These are phyloP conservation scores for Debaryomyces castellii DNA, from an alignment of 805 yeast species.

Conservation along the genomic window DNA sequence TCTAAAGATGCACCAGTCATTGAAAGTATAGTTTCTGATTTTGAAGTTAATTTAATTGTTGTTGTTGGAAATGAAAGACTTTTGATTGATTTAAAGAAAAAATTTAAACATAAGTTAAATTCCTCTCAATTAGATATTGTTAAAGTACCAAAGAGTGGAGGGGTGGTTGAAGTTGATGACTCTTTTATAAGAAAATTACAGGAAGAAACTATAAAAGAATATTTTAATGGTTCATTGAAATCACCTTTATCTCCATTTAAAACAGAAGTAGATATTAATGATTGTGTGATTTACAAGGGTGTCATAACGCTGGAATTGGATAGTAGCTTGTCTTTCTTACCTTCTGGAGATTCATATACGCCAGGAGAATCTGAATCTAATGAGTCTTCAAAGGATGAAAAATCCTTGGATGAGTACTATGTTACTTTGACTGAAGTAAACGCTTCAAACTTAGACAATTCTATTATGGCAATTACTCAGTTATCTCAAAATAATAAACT, in stretches of 20 bases:
- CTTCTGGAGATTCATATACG: slow-evolving; percentile 42
- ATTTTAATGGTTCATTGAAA: slow-evolving; percentile 77
- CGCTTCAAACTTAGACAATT: slow-evolving; percentile 64
- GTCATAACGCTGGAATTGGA: slow-evolving; percentile 46
- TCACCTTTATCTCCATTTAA: slow-evolving; percentile 82
- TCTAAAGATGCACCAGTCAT: slow-evolving; percentile 52
- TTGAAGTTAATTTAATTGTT: slow-evolving; percentile 58
- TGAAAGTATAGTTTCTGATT: slow-evolving; percentile 57
- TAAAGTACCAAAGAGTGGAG: slow-evolving; percentile 70
- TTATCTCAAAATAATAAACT: slow-evolving; percentile 35
- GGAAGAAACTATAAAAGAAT: slow-evolving; percentile 76
- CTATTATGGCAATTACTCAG: slow-evolving; percentile 62
- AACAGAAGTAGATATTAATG: slow-evolving; percentile 65
- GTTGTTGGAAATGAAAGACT: slow-evolving; percentile 78
- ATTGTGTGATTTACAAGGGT: slow-evolving; percentile 58
- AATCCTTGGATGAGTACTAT: slow-evolving; percentile 32
- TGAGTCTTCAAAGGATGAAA: slow-evolving; percentile 21
- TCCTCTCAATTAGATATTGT: slow-evolving; percentile 43
- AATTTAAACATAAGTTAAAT: slow-evolving; percentile 35
- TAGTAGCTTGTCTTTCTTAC: slow-evolving; percentile 38
- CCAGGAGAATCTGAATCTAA: slow-evolving; percentile 27
- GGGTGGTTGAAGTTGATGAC: slow-evolving; percentile 74
- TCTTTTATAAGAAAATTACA: slow-evolving; percentile 67
- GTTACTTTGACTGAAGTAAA: slow-evolving; percentile 42
- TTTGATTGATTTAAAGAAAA: slow-evolving; percentile 59